These are phyloP conservation scores for Angophora floribunda DNA, from an alignment of 345 rosid species.

Conservation along the genomic window DNA sequence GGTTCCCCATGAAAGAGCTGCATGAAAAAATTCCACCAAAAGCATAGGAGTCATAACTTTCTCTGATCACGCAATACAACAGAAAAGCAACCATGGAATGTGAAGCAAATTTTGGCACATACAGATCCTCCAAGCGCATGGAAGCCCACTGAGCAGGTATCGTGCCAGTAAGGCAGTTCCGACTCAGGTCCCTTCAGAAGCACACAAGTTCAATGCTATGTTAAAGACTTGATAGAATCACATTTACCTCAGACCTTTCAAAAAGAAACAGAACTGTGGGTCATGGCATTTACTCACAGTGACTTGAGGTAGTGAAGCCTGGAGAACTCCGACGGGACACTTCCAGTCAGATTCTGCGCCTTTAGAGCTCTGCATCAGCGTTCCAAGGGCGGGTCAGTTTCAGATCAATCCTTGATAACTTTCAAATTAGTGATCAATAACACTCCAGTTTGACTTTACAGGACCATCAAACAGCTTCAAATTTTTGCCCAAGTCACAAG, in stretches of 20 bases:
- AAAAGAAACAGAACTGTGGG: not conserved
- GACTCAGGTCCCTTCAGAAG: constrained; percentile 67
- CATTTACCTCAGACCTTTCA: not conserved
- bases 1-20: constrained; percentile 89
- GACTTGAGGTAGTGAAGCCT: constrained; percentile 53
- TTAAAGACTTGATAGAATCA: no score
- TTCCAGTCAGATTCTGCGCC: constrained; percentile 58
- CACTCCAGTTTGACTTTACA: not conserved
- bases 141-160: constrained; percentile 74
- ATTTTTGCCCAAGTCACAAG: not conserved
- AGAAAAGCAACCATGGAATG: not conserved
- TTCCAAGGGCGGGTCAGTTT: not conserved
- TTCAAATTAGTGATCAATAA: not conserved
- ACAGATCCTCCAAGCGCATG: constrained; percentile 61
- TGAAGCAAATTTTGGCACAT: not conserved
- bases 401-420: not conserved
- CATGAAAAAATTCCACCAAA: not conserved
- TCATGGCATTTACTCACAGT: constrained; percentile 36
- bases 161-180: constrained; percentile 61
- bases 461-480: not conserved
- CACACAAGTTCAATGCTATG: not conserved
- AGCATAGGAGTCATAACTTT: not conserved
- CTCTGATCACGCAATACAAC: not conserved
- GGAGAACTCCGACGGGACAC: constrained; percentile 62
- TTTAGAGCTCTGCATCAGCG: constrained; percentile 44